Evolutionary conservation across 108 stramenopile genomes (phyloP).

Genomic region (Schizochytrium sp.): DNA sequence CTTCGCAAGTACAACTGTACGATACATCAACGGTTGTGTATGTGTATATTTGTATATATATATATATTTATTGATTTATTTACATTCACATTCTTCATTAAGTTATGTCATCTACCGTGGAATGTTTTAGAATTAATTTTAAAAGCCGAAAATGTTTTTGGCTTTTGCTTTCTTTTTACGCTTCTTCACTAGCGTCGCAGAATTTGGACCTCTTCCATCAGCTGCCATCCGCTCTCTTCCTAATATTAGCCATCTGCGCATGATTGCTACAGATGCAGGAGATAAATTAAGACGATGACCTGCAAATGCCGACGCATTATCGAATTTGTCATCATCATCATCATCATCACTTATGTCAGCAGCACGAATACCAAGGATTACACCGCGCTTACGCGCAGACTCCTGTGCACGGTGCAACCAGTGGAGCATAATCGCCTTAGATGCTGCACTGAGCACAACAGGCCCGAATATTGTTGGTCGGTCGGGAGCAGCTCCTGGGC

Average conservation of each 20-base stretch:
- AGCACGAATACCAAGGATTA: neutral
- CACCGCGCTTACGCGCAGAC: neutral
- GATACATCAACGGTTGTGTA: no score
- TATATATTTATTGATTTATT: no score
- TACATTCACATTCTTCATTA: no score
- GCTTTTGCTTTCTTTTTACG: neutral
- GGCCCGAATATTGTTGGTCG: conserved; percentile 51
- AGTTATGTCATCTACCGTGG: no score
- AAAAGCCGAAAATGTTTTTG: conserved; percentile 39
- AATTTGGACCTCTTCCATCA: neutral
- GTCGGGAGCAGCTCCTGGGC: neutral
- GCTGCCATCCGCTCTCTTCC: conserved; percentile 36
- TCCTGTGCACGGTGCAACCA: conserved; percentile 61
- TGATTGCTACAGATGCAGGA: conserved; percentile 63
- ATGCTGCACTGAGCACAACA: conserved; percentile 63
- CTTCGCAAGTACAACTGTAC: no score
- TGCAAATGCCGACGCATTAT: neutral
- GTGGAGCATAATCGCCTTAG: conserved; percentile 63
- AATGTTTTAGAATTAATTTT: neutral
- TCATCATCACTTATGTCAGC: conserved; percentile 66
- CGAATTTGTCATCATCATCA: conserved; percentile 56
- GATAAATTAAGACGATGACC: conserved; percentile 38
- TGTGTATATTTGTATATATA: no score
- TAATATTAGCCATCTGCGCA: conserved; percentile 61
- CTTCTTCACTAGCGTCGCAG: neutral